Evolutionary conservation across 2,329 filamentous ascomycete species (phyloP).

Genomic region (Hirsutella minnesotensis): DNA sequence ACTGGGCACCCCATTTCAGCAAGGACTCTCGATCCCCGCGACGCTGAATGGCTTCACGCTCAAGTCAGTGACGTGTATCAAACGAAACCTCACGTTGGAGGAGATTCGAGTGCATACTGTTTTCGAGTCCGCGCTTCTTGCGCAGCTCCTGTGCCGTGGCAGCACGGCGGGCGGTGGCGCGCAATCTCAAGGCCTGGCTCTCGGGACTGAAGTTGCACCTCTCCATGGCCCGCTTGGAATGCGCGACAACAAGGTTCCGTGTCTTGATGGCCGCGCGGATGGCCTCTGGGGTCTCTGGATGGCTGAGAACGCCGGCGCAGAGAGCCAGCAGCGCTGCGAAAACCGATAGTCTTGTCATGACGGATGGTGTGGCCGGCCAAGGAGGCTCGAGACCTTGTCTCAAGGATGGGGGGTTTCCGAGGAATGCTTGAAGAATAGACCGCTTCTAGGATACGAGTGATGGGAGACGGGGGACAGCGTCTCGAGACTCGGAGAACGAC

Average conservation of each 20-base stretch:
- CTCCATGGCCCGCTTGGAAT: constrained; percentile 4
- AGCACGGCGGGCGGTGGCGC: constrained; percentile 6
- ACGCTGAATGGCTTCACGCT: neutral
- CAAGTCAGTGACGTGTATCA: neutral
- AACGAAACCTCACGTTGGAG: neutral
- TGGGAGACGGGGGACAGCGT: too few relatives aligned
- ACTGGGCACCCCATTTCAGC: constrained; percentile 1
- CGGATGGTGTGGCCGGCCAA: neutral
- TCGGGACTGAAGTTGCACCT: constrained; percentile 3
- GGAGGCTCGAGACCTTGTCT: neutral
- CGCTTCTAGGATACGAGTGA: too few relatives aligned
- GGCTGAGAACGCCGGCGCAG: constrained; percentile 10
- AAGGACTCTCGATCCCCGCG: constrained; percentile 3
- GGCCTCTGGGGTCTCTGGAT: constrained; percentile 6
- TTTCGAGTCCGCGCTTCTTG: constrained; percentile 3
- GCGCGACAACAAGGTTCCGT: constrained; percentile 2
- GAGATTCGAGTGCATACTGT: constrained; percentile 1
- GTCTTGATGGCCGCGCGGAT: constrained; percentile 1
- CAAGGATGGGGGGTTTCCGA: neutral
- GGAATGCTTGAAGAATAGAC: too few relatives aligned
- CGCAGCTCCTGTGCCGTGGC: constrained; percentile 5
- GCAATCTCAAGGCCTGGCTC: constrained; percentile 2
- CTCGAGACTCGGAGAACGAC: too few relatives aligned
- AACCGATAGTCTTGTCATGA: constrained; percentile 9
- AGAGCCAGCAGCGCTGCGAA: constrained; percentile 15